These are phyloP conservation scores for Dacryopinax primogenitus DNA, from an alignment of 768 basidiomycete genomes.

Conservation along the genomic window DNA sequence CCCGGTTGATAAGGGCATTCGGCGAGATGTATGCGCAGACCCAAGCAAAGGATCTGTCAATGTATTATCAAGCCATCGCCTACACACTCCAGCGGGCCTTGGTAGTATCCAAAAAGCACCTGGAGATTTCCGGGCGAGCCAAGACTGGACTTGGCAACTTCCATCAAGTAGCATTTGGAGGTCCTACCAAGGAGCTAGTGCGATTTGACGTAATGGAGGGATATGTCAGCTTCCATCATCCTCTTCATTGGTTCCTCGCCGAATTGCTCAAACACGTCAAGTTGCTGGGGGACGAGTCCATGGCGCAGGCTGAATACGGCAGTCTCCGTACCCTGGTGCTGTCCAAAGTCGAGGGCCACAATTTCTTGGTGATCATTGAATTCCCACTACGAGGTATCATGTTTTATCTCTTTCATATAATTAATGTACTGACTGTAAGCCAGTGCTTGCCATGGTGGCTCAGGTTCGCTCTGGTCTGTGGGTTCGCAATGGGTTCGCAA, in stretches of 20 bases:
- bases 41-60: slow-evolving; percentile 39
- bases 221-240: slow-evolving; percentile 88
- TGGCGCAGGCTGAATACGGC: slow-evolving; percentile 40
- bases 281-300: slow-evolving; percentile 42
- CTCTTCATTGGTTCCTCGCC: slow-evolving; percentile 78
- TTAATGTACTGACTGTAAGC: background rate
- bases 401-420: background rate
- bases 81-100: slow-evolving; percentile 61
- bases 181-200: slow-evolving; percentile 45
- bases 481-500: slow-evolving; percentile 94
- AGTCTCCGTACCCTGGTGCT: slow-evolving; percentile 48
- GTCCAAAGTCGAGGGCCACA: slow-evolving; percentile 49
- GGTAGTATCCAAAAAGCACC: slow-evolving; percentile 50
- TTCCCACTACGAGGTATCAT: slow-evolving; percentile 76
- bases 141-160: slow-evolving; percentile 52
- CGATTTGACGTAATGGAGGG: slow-evolving; percentile 67
- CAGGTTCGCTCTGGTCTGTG: slow-evolving; percentile 91
- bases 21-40: slow-evolving; percentile 67
- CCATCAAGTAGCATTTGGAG: slow-evolving; percentile 56
- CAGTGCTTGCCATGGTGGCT: slow-evolving; percentile 80
- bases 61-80: slow-evolving; percentile 42
- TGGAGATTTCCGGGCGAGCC: slow-evolving; percentile 36
- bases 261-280: slow-evolving; percentile 78
- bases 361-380: slow-evolving; percentile 66
- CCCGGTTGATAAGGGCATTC: slow-evolving; percentile 76